Evolutionary conservation across 495 filamentous ascomycete genomes (phyloP).

Genomic region (Penicillium arizonense): DNA sequence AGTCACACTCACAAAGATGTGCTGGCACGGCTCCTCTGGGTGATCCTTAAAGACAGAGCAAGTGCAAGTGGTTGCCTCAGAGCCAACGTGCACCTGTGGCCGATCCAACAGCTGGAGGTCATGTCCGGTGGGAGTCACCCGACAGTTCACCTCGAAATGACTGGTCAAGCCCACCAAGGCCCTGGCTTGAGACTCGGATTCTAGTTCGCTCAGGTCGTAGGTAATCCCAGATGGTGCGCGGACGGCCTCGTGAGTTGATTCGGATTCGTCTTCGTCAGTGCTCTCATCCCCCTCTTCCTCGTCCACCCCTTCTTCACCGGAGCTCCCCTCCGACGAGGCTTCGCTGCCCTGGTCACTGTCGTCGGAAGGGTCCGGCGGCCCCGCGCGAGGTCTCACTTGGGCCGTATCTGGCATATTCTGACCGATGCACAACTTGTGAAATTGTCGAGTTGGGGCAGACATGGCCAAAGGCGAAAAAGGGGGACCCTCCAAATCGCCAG

Average conservation of each 20-base stretch:
- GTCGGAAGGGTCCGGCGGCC: slow-evolving; percentile 18
- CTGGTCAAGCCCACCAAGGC: slow-evolving; percentile 37
- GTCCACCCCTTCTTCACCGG: slow-evolving; percentile 11
- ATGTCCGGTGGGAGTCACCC: slow-evolving; percentile 28
- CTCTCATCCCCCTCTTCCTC: slow-evolving; percentile 14
- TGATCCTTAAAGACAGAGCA: slow-evolving; percentile 33
- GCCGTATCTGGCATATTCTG: slow-evolving; percentile 30
- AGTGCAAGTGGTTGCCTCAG: slow-evolving; percentile 33
- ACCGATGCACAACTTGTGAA: slow-evolving; percentile 39
- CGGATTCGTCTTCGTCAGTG: slow-evolving; percentile 20
- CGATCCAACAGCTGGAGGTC: slow-evolving; percentile 37
- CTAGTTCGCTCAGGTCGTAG: slow-evolving; percentile 39
- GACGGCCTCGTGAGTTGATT: slow-evolving; percentile 20
- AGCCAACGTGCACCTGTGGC: slow-evolving; percentile 30
- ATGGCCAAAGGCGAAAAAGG: slow-evolving; percentile 22
- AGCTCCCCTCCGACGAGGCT: slow-evolving; percentile 12
- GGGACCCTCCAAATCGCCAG: neutral
- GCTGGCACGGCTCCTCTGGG: slow-evolving; percentile 40
- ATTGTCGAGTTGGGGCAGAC: slow-evolving; percentile 43
- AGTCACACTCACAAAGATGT: slow-evolving; percentile 43
- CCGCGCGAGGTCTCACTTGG: slow-evolving; percentile 24
- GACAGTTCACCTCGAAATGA: slow-evolving; percentile 35
- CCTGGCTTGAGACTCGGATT: slow-evolving; percentile 32
- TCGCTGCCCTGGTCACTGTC: slow-evolving; percentile 13
- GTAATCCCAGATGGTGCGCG: slow-evolving; percentile 38